phyloP scores from a whole-genome alignment of 2,329 filamentous ascomycete genomes.

The Neonectria ditissima region DNA sequence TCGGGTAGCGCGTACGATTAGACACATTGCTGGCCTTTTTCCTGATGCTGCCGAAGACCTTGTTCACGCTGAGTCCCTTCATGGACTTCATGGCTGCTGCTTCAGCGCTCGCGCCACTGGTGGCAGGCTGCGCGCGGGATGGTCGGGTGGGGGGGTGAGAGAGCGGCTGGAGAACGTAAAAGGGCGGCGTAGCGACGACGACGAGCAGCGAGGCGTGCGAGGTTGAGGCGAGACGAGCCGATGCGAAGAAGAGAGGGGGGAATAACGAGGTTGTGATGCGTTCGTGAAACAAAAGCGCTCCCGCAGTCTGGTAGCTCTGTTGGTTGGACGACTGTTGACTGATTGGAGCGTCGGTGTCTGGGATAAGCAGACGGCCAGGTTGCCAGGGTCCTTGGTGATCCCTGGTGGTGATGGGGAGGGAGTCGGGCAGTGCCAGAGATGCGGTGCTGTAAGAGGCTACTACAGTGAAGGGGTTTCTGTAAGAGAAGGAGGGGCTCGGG shows the following conservation, averaged over 20 bases:
- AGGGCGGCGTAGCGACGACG: slow-evolving; percentile 1
- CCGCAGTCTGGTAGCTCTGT: slow-evolving; percentile 27
- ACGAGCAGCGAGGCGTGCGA: not conserved
- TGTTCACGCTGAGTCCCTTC: slow-evolving; percentile 68
- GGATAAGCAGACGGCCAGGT: slow-evolving; percentile 38
- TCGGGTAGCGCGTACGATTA: slow-evolving; percentile 34
- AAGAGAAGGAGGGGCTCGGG: not conserved
- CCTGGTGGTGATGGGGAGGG: slow-evolving; percentile 23
- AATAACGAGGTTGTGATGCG: slow-evolving; percentile 28
- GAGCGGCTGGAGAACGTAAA: slow-evolving; percentile 12
- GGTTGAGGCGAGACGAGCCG: slow-evolving; percentile 29
- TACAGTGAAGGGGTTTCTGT: no score
- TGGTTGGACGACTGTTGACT: slow-evolving; percentile 38
- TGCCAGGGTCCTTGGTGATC: slow-evolving; percentile 39
- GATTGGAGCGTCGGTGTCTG: slow-evolving; percentile 43
- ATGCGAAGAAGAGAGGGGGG: slow-evolving; percentile 10
- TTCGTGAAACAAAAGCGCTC: slow-evolving; percentile 21
- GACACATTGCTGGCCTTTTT: slow-evolving; percentile 55
- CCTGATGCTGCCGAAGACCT: slow-evolving; percentile 67
- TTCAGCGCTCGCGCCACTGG: slow-evolving; percentile 37
- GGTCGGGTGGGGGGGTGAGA: slow-evolving; percentile 25
- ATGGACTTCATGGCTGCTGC: slow-evolving; percentile 55
- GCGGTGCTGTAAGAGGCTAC: no score
- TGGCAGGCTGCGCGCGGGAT: slow-evolving; percentile 29
- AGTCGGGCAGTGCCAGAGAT: not conserved